Evolutionary conservation across 331 rosid genomes (phyloP), one percentile per base, ranked within the genome.

Genomic region (Dryas integrifolia): DNA sequence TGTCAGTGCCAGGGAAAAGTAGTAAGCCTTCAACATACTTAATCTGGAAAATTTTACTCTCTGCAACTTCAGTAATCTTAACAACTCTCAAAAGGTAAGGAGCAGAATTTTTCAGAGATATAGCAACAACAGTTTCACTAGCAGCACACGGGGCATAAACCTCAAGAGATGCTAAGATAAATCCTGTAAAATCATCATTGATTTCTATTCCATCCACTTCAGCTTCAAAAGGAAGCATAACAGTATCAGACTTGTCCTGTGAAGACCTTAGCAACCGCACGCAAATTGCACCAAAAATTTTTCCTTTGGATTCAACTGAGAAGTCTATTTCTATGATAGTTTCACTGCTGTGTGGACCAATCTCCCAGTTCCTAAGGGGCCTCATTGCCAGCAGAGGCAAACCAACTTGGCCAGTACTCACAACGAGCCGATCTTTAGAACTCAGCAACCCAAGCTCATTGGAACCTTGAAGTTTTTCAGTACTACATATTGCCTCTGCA

Each of bases 181-280:
- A 80, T 49, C 80, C 72, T 69, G 72, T 75, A 67, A 35, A 70
- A 66, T 79, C 73, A 53, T 77, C 85, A 77, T 56, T 5, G 65
- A 41, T 75, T 61, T 77, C 80, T 69, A 52, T 80, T 66, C 77
- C 77, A 55, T 79, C 84, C 45, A 85, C 73, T 79, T 88, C 87
- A 50, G 88, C 97, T 86, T 92, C 96, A 77, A 95, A 82, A 68
- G 98, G 97, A 80, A 95, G 86, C 81, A 88, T 73, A 81, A 95
- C 64, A 39, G 84, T 88, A 68, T 95, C 97, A 57, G 82, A 76
- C 78, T 79, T 76, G 72, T 86, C 87, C 77, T 89, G 84, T 45
- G 96, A 94, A 60, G 90, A 73, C 76, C 94, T 87, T 45, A 81
- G 74, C 81, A 95, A 77, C 84, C 79, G 90, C 86, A 95, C 73